A percentile compares a stretch with the other conserved stretches of the same genome.
These are phyloP conservation scores for Talaromyces pinophilus DNA, from an alignment of 2,329 filamentous ascomycete species.

Conservation along the genomic window DNA sequence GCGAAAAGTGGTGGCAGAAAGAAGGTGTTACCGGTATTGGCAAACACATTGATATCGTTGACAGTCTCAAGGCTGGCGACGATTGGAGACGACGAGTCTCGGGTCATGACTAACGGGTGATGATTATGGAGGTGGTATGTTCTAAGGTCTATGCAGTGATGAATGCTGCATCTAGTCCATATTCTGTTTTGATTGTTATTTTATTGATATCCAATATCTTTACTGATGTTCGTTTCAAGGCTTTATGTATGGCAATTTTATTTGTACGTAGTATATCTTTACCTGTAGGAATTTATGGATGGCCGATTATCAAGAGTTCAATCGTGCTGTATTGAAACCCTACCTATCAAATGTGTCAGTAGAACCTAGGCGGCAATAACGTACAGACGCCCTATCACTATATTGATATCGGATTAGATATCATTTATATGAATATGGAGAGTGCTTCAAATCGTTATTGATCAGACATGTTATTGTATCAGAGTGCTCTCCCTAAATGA, in stretches of 20 bases:
- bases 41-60: constrained; percentile 84
- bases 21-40: constrained; percentile 82
- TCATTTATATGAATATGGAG: too few relatives aligned
- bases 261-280: constrained; percentile 16
- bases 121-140: not conserved
- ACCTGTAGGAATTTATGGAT: not conserved
- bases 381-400: too few relatives aligned
- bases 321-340: not conserved
- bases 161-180: constrained; percentile 22
- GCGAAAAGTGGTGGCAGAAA: constrained; percentile 60
- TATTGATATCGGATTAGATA: too few relatives aligned
- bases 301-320: not conserved
- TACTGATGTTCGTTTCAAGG: constrained; percentile 29
- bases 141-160: constrained; percentile 26
- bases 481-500: too few relatives aligned
- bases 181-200: constrained; percentile 23
- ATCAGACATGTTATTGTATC: too few relatives aligned
- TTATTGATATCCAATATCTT: constrained; percentile 30
- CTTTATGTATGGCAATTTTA: not conserved
- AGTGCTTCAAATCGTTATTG: too few relatives aligned
- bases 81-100: constrained; percentile 82
- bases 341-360: not conserved
- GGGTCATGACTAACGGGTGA: constrained; percentile 54
- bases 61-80: constrained; percentile 76
- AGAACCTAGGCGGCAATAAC: too few relatives aligned